Conservation (phyloP, 495 filamentous ascomycete species). For the Neurospora sp. region DNA sequence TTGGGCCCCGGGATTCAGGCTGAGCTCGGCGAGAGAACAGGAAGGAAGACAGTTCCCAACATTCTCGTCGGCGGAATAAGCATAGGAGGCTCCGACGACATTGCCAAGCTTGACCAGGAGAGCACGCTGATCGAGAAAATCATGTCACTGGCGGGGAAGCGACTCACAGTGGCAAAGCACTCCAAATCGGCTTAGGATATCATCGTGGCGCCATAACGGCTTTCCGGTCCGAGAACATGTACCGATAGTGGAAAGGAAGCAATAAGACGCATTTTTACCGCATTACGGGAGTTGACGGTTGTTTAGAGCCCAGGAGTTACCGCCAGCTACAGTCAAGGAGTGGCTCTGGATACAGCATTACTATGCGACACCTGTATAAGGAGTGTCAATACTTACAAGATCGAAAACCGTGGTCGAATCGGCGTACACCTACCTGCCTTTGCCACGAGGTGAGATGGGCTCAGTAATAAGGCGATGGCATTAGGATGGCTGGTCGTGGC, state of each 20-base stretch:
- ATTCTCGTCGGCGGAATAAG: slow-evolving; percentile 77
- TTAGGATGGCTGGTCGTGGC: neutral
- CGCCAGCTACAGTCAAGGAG: neutral
- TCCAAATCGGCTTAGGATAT: slow-evolving; percentile 8
- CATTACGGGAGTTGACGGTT: neutral
- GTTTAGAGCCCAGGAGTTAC: neutral
- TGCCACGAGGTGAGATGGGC: neutral
- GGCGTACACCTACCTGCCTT: neutral
- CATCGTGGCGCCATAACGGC: neutral
- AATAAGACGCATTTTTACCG: neutral
- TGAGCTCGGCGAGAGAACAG: slow-evolving; percentile 58
- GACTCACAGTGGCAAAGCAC: slow-evolving; percentile 39
- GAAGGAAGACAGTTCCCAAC: slow-evolving; percentile 81
- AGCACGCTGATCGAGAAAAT: slow-evolving; percentile 63
- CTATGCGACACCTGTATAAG: neutral
- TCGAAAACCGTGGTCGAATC: neutral
- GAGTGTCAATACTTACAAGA: neutral
- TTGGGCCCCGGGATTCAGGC: slow-evolving; percentile 62
- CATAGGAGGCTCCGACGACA: slow-evolving; percentile 85
- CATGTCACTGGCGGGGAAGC: slow-evolving; percentile 60
- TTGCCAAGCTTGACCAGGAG: slow-evolving; percentile 59
- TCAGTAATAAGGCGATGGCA: neutral
- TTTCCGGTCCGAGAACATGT: neutral
- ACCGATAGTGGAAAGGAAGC: neutral
- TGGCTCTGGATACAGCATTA: neutral